Conservation (phyloP, 805 yeast genomes). For the Wickerhamiella azymoides region DNA sequence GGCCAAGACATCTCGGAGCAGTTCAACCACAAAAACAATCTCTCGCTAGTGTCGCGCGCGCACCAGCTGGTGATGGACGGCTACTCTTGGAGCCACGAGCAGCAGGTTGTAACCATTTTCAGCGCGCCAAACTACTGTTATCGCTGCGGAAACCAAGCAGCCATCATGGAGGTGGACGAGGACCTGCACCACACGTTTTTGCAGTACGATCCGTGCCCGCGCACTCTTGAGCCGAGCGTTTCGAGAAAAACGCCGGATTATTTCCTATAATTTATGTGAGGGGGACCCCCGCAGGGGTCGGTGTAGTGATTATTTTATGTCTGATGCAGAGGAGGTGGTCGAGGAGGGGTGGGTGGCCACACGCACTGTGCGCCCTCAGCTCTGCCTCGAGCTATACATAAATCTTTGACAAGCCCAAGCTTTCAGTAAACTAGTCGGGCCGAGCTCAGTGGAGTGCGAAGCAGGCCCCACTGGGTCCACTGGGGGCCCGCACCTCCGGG, state of each 20-base stretch:
- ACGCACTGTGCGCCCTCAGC: too few relatives aligned
- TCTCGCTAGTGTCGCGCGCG: slow-evolving; percentile 82
- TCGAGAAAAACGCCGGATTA: slow-evolving; percentile 44
- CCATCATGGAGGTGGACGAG: slow-evolving; percentile 96
- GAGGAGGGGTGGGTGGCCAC: too few relatives aligned
- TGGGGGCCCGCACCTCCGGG: too few relatives aligned
- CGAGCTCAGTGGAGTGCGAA: too few relatives aligned
- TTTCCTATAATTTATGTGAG: slow-evolving; percentile 42
- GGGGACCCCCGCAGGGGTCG: background rate
- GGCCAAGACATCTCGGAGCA: slow-evolving; percentile 95
- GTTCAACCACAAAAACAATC: slow-evolving; percentile 84
- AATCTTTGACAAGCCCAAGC: too few relatives aligned
- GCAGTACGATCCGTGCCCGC: slow-evolving; percentile 90
- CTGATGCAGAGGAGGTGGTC: too few relatives aligned
- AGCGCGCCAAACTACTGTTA: slow-evolving; percentile 95
- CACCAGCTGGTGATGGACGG: slow-evolving; percentile 98
- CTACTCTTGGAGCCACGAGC: slow-evolving; percentile 88
- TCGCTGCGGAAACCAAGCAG: slow-evolving; percentile 96
- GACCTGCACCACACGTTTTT: slow-evolving; percentile 69
- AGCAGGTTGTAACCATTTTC: slow-evolving; percentile 84
- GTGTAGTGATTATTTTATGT: background rate
- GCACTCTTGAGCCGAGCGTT: slow-evolving; percentile 95
- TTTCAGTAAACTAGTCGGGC: too few relatives aligned
- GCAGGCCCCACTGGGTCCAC: too few relatives aligned
- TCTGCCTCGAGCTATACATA: too few relatives aligned